Evolutionary conservation across 352 stramenopile species (phyloP), one percentile per base, ranked within the genome.

Genomic region (Pythium sukuiense): DNA sequence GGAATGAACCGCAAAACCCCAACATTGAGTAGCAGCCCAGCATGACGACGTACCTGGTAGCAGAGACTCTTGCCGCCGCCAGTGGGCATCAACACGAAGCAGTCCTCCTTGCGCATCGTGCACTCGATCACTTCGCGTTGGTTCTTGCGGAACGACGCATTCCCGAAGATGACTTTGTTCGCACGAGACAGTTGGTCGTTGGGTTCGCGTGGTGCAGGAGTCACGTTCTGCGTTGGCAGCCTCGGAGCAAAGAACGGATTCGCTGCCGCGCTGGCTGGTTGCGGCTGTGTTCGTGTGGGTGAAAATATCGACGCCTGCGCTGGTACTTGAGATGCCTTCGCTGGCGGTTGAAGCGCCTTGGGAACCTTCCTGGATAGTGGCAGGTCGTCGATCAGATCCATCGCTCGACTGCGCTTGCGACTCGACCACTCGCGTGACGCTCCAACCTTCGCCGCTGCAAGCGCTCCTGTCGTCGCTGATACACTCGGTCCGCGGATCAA

Each of bases 51-150:
- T 33, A 97, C 74, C 80, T 98, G 90, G 67, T 98, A 98, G 60
- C 87, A 98, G 13, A 99, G 73, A 66, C 85, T 94, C 72, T 96
- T 97, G 65, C 89, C 89, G n/a, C 88, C 89, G 52, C 89, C 90
- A 24, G 95, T 98, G 53, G 92, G 88, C 95, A 98, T 98, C 39
- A 98, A 79, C 61, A 98, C 89, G 73, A 99, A 98, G 48, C 78
- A 90, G 80, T 98, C 93, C 48, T 97, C 67, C 26, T 85, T 84
- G 33, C 72, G 76, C 65, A 99, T 87, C 30, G 94, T 98, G 18
- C 83, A 77, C 65, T 98, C 85, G 27, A 99, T 96, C 46, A 98
- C 94, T 49, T 90, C 69, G 12, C 89, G 70, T 83, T 99, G 96
- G 76, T 97, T 90, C 64, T 89, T 81, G 30, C 96, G 83, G 77